Base-by-base conservation (phyloP, 169 alveolate species). In the Fabrea salina region DNA sequence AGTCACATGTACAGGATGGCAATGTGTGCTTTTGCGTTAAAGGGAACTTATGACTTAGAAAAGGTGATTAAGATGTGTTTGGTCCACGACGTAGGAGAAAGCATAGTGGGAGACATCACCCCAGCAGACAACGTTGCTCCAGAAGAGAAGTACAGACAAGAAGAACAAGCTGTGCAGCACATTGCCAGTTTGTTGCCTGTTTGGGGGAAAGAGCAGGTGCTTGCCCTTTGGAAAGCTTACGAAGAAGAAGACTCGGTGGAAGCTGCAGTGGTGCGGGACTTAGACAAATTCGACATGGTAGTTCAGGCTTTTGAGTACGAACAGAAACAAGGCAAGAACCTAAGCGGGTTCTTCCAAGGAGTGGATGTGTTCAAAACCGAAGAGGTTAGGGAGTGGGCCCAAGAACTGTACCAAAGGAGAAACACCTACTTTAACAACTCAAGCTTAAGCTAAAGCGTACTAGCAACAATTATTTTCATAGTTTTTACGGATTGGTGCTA, bases 1-100 rank as follows among this genome's bases (percentile, higher is more conserved):
- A 59, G 78, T 8, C 78, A 67, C 30, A 67, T 67, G 78, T 67
- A 67, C 4, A 37, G 78, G 22, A 67, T 67, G 78, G 78, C 78
- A 41, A 41, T 67, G 78, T n/a, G 56, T 43, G 78, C 78, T 67
- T 67, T 67, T 43, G 13, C 33, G 11, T 43, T 67, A 30, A 32
- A 32, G n/a, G 6, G 27, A 8, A 19, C n/a, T 11, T 13, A 8
- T 11, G 33, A 67, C 41, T 41, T 16, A 13, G n/a, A 19, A 30
- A 67, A 67, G 44, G 22, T 67, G 22, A 67, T 67, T 30, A 41
- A 67, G 27, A 37, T 67, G 22, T 16, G 49, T 43, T 67, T 67
- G 64, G 64, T 67, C 16, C 78, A 67, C 5, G 78, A 67, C 43
- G 16, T 67, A 32, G 8, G 44, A 19, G 78, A 67, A 43, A 43